Evolutionary conservation across 139 green algal species (phyloP).

Genomic region (Chlorella sp.): DNA sequence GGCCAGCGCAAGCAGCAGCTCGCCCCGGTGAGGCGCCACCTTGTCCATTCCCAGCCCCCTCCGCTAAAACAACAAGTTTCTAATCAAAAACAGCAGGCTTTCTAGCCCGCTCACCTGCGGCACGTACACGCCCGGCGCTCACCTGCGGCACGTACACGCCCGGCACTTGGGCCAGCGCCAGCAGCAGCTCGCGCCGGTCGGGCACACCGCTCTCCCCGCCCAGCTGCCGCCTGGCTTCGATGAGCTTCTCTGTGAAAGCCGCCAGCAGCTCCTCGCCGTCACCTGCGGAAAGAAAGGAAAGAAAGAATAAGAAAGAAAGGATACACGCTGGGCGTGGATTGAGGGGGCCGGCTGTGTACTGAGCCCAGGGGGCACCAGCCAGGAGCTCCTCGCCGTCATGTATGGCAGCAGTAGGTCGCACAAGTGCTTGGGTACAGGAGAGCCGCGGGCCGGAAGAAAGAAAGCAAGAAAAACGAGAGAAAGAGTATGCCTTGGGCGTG

Average conservation of each 20-base stretch:
- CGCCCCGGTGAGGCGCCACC: background rate
- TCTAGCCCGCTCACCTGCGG: no score
- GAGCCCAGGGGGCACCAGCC: background rate
- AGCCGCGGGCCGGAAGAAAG: background rate
- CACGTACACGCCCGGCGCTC: background rate
- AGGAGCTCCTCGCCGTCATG: slow-evolving; percentile 26
- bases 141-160: slow-evolving; percentile 41
- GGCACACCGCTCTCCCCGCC: background rate
- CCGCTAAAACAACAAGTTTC: no score
- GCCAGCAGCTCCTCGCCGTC: slow-evolving; percentile 27
- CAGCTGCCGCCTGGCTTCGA: slow-evolving; percentile 24
- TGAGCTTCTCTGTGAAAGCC: slow-evolving; percentile 33
- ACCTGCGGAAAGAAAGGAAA: background rate
- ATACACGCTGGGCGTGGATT: no score
- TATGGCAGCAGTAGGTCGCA: background rate
- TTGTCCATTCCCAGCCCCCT: background rate
- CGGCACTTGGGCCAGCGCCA: slow-evolving; percentile 30
- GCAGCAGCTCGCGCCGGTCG: slow-evolving; percentile 36
- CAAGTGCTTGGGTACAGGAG: no score
- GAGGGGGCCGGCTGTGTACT: no score
- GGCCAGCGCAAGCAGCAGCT: slow-evolving; percentile 42
- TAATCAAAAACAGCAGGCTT: no score
- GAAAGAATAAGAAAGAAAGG: background rate
- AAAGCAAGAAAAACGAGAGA: background rate
- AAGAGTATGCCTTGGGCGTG: no score